Conservation (phyloP, 306 rosid genomes). For the Cotoneaster glaucophyllus region DNA sequence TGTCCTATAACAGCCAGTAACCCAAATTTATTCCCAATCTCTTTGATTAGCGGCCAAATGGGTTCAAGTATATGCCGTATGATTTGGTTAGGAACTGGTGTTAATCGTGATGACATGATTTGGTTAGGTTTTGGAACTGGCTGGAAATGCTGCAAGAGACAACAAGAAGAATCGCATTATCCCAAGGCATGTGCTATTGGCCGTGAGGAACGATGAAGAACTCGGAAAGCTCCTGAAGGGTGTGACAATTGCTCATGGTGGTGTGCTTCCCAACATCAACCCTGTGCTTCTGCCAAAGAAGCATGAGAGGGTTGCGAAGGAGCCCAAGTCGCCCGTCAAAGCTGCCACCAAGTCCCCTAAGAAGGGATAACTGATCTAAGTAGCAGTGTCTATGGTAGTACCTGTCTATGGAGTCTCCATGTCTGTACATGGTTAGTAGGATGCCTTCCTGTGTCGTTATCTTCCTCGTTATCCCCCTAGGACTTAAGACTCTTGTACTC, state of each 20-base stretch:
- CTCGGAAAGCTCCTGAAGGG: constrained; percentile 43
- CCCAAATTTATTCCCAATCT: neutral
- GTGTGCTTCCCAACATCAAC: constrained; percentile 42
- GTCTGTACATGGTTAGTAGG: constrained; percentile 10
- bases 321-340: constrained; percentile 36
- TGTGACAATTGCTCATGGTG: constrained; percentile 45
- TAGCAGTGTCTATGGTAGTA: neutral
- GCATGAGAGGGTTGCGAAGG: constrained; percentile 18
- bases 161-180: constrained; percentile 41
- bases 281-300: constrained; percentile 38
- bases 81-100: neutral
- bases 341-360: constrained; percentile 27
- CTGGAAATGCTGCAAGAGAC: constrained; percentile 54
- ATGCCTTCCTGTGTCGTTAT: neutral
- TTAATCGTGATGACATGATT: neutral
- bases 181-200: constrained; percentile 42
- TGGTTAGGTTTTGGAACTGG: constrained; percentile 44
- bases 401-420: constrained; percentile 1
- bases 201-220: constrained; percentile 50
- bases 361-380: constrained; percentile 8
- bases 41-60: neutral
- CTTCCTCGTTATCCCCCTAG: neutral
- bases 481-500: neutral
- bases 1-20: neutral
- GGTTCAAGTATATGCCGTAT: neutral